Conservation (phyloP, 164 flowering plant species). For the Nymphaea thermarum region DNA sequence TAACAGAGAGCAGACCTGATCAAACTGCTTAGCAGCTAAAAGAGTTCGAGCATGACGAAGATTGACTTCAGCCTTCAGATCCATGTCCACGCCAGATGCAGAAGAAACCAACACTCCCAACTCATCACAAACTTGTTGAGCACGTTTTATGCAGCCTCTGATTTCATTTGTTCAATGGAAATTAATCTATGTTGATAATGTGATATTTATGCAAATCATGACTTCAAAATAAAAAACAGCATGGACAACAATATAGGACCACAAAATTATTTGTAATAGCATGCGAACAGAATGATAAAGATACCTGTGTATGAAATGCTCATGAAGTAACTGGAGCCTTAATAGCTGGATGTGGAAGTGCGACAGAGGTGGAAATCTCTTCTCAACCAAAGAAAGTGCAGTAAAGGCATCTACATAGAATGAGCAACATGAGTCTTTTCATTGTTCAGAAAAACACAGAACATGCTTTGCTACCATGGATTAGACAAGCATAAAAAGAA, state of each 20-base stretch:
- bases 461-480: no score
- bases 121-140: slow-evolving; percentile 79
- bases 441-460: no score
- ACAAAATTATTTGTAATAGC: neutral
- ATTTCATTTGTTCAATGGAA: neutral
- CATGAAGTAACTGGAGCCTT: slow-evolving; percentile 85
- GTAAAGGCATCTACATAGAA: slow-evolving; percentile 59
- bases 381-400: slow-evolving; percentile 74
- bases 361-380: slow-evolving; percentile 51
- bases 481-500: no score
- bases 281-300: neutral
- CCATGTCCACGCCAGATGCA: slow-evolving; percentile 84
- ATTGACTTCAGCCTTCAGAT: slow-evolving; percentile 74
- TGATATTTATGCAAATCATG: neutral
- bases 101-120: slow-evolving; percentile 82
- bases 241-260: neutral
- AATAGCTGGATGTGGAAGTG: slow-evolving; percentile 57
- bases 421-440: neutral
- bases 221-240: neutral
- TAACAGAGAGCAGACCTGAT: slow-evolving; percentile 45
- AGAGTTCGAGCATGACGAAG: slow-evolving; percentile 88
- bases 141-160: slow-evolving; percentile 78
- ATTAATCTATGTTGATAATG: no score
- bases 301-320: slow-evolving; percentile 72
- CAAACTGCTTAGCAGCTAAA: slow-evolving; percentile 84